Evolutionary conservation across 148 eudicot genomes (phyloP).

Genomic region (Euryodendron excelsum): DNA sequence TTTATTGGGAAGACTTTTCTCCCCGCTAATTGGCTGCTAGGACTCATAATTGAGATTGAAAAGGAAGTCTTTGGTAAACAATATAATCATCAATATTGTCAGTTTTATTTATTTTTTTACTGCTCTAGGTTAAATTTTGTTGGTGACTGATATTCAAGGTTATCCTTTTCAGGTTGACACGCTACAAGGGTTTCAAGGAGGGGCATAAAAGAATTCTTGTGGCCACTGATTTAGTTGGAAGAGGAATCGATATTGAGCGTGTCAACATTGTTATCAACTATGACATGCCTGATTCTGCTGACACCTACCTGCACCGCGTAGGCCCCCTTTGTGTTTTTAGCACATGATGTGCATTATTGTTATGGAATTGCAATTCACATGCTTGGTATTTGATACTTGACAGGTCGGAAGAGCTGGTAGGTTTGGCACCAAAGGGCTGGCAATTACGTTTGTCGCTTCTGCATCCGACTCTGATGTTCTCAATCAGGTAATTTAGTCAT

Average conservation of each 20-base stretch:
- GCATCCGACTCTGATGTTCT: constrained; percentile 83
- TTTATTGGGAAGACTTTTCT: background rate
- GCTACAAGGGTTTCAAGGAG: constrained; percentile 91
- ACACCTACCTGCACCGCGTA: constrained; percentile 89
- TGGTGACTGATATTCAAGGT: background rate
- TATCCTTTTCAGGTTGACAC: constrained; percentile 59
- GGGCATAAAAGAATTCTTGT: constrained; percentile 92
- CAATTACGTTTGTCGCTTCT: constrained; percentile 87
- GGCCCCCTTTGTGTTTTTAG: background rate
- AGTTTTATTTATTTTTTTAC: too few species aligned
- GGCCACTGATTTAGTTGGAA: constrained; percentile 94
- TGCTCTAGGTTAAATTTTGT: background rate
- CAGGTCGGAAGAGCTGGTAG: constrained; percentile 97
- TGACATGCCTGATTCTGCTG: constrained; percentile 99
- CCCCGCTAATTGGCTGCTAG: background rate
- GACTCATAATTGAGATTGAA: background rate
- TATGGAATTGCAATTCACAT: background rate
- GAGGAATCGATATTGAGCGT: constrained; percentile 95
- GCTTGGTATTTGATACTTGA: background rate
- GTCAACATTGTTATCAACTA: constrained; percentile 95
- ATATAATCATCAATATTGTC: too few species aligned
- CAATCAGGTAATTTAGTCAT: constrained; percentile 53
- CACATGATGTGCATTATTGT: background rate
- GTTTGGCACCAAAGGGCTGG: constrained; percentile 96
- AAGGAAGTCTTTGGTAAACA: background rate